Evolutionary conservation across 805 yeast species (phyloP).

Genomic region (Teunomyces aglyptinius): DNA sequence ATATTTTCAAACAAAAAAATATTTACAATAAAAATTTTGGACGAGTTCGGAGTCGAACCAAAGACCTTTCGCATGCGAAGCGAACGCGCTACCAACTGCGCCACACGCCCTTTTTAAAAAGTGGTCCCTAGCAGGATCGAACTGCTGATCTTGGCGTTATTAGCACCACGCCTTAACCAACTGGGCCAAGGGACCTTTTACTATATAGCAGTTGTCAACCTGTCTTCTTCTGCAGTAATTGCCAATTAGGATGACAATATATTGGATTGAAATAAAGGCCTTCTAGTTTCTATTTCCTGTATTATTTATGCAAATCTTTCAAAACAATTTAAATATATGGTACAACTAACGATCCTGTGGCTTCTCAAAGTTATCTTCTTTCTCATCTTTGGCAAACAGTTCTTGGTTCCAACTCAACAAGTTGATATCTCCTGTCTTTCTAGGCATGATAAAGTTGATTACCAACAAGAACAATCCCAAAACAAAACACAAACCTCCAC

Average conservation of each 20-base stretch:
- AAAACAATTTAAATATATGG: not conserved
- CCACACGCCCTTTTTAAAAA: not conserved
- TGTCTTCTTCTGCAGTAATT: too few relatives aligned
- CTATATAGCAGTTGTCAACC: too few relatives aligned
- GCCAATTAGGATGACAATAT: too few relatives aligned
- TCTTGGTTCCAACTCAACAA: constrained; percentile 70
- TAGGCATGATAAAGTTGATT: constrained; percentile 60
- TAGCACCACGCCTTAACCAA: constrained; percentile 62
- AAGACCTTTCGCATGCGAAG: not conserved
- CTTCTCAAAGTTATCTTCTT: constrained; percentile 4
- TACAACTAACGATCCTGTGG: not conserved
- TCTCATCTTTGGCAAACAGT: constrained; percentile 16
- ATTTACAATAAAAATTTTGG: not conserved
- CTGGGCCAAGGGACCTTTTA: constrained; percentile 54
- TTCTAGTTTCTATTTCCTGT: not conserved
- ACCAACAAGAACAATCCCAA: constrained; percentile 52
- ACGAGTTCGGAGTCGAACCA: not conserved
- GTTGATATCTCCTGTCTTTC: constrained; percentile 72
- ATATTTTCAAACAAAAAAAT: too few relatives aligned
- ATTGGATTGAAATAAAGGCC: too few relatives aligned
- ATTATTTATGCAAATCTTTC: not conserved
- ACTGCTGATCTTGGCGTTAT: constrained; percentile 52
- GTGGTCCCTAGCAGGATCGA: constrained; percentile 39
- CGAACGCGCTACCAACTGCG: constrained; percentile 1
- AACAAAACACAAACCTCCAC: constrained; percentile 66